Conservation (phyloP, 331 rosid genomes). For the Phaseolus coccineus region DNA sequence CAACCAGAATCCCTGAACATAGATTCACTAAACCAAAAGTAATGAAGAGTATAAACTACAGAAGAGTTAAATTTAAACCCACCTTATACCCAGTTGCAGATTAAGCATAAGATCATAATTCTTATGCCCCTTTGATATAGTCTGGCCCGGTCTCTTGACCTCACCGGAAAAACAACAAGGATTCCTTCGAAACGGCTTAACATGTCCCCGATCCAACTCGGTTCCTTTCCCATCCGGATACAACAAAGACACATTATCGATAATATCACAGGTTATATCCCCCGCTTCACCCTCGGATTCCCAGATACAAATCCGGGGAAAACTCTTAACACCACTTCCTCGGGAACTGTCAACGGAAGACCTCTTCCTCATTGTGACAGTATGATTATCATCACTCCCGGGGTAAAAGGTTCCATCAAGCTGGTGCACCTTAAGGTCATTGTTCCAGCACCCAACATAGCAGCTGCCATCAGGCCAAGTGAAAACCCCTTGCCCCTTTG, state of each 20-base stretch:
- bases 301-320: constrained; percentile 91
- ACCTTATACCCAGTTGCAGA: constrained; percentile 90
- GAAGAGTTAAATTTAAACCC: constrained; percentile 44
- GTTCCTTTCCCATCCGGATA: constrained; percentile 51
- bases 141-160: constrained; percentile 77
- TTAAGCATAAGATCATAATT: constrained; percentile 87
- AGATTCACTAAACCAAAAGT: neutral
- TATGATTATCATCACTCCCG: constrained; percentile 50
- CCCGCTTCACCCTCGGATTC: constrained; percentile 92
- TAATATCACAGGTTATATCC: constrained; percentile 84
- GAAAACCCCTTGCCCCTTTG: constrained; percentile 82
- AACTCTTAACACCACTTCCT: constrained; percentile 60
- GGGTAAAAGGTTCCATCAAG: constrained; percentile 71
- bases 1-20: neutral
- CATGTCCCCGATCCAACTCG: constrained; percentile 49
- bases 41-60: constrained; percentile 25
- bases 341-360: constrained; percentile 62
- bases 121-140: constrained; percentile 80
- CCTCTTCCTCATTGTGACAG: constrained; percentile 69
- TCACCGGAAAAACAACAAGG: constrained; percentile 64
- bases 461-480: constrained; percentile 84
- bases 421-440: constrained; percentile 65
- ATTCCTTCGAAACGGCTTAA: constrained; percentile 58
- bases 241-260: constrained; percentile 81
- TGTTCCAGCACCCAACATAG: constrained; percentile 80